Evolutionary conservation across 2,329 filamentous ascomycete genomes (phyloP).

Genomic region (Diaporthe ampelina): DNA sequence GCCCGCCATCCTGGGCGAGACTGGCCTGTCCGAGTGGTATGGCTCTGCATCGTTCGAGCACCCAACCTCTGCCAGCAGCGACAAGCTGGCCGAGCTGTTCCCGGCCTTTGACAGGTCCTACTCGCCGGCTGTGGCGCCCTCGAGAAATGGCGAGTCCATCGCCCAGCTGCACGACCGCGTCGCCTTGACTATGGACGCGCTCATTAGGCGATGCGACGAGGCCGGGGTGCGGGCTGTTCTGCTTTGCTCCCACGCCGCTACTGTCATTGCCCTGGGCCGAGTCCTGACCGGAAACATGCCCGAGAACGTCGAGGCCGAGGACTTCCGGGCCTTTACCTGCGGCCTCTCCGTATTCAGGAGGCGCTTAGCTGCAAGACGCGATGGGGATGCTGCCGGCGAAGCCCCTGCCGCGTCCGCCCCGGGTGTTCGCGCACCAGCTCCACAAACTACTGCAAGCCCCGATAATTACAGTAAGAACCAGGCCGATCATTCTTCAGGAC

Average conservation of each 20-base stretch:
- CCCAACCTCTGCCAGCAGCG: constrained; percentile 78
- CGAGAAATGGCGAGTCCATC: constrained; percentile 82
- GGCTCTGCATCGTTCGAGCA: constrained; percentile 88
- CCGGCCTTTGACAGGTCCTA: constrained; percentile 72
- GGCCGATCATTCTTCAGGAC: constrained; percentile 39
- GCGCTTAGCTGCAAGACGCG: not conserved
- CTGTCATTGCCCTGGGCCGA: constrained; percentile 87
- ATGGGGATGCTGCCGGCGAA: not conserved
- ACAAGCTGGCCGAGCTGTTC: constrained; percentile 77
- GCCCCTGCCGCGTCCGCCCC: not conserved
- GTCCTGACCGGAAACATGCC: constrained; percentile 85
- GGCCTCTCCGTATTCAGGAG: constrained; percentile 77
- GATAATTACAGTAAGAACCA: constrained; percentile 44
- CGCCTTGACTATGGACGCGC: constrained; percentile 75
- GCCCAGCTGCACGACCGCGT: constrained; percentile 84
- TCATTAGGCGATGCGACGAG: constrained; percentile 81
- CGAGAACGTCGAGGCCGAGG: constrained; percentile 77
- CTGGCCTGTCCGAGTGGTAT: constrained; percentile 87
- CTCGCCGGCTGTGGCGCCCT: constrained; percentile 75
- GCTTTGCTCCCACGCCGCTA: constrained; percentile 91
- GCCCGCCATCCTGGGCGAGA: constrained; percentile 64
- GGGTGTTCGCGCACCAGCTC: not conserved
- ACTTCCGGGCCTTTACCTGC: constrained; percentile 89
- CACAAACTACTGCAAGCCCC: constrained; percentile 39
- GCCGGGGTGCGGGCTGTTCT: constrained; percentile 79